Base-by-base conservation (phyloP, 805 yeast species). In the Helenozyma rhizophorensis region DNA sequence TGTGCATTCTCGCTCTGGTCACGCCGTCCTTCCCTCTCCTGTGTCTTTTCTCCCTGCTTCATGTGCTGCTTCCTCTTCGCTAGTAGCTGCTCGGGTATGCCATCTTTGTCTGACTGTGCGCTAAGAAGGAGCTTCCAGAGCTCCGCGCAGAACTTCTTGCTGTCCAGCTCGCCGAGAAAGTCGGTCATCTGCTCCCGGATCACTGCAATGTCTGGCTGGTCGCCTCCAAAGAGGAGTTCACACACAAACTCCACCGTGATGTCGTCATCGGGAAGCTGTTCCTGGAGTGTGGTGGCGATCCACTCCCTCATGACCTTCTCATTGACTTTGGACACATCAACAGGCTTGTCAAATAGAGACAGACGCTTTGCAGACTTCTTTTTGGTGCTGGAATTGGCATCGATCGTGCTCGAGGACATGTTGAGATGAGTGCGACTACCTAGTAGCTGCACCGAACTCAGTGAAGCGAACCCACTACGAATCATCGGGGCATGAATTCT, bases 191-290 rank as follows among this genome's bases (percentile, higher is more conserved):
- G 78, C 9, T 51, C 37, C 27, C 65, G 64, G 15, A 75, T 58
- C 9, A 54, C 56, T 19, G 56, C 53, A n/a, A 70, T 64, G 33
- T 63, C 60, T 0, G 72, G 68, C 12, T 42, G 37, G 9, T 37
- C 37, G 7, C 56, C 53, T 7, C 42, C 39, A 3, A 44, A 35
- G 15, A 75, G 47, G 27, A 74, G 48, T 45, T 75, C 77, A 30
- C 53, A 50, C 4, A 69, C 48, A 34, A 70, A 73, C 24, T 68
- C 76, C 3, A 60, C 54, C 5, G 69, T 58, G 3, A 74, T 65
- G 15, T 74, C 80, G 42, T 75, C 80, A 28, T 70, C 77, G 0
- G 75, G 75, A 9, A 72, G 47, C 9, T 58, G 50, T 27, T 56
- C 47, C 11, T 58, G 50, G 19, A 73, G 35, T 30, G 51, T 43